Evolutionary conservation across 2,329 filamentous ascomycete species (phyloP).

Genomic region (Penicillium fuscoglaucum): DNA sequence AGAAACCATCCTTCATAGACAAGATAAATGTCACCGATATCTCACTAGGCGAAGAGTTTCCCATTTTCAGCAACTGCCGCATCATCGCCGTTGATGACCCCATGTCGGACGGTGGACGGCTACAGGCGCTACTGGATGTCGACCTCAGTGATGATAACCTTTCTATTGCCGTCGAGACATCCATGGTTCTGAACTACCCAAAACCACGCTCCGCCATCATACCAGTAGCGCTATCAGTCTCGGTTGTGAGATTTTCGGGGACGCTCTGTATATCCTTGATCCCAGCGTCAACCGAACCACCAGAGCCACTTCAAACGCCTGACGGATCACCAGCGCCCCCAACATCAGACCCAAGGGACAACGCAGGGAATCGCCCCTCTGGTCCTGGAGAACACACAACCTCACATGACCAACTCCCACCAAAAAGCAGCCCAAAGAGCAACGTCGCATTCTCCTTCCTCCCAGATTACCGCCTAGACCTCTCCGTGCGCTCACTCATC

Average conservation of each 20-base stretch:
- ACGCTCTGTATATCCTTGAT: slow-evolving; percentile 93
- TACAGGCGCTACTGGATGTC: slow-evolving; percentile 96
- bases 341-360: slow-evolving; percentile 17
- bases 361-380: background rate
- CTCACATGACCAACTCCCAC: slow-evolving; percentile 21
- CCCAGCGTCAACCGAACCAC: slow-evolving; percentile 56
- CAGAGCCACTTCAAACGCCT: slow-evolving; percentile 38
- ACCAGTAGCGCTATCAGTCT: slow-evolving; percentile 87
- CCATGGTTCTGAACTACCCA: slow-evolving; percentile 90
- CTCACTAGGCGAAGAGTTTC: slow-evolving; percentile 92
- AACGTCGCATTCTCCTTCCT: slow-evolving; percentile 91
- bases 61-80: slow-evolving; percentile 97
- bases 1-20: slow-evolving; percentile 88
- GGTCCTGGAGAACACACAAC: slow-evolving; percentile 12
- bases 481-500: slow-evolving; percentile 64
- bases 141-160: slow-evolving; percentile 90
- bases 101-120: slow-evolving; percentile 65
- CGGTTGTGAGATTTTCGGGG: slow-evolving; percentile 89
- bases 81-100: slow-evolving; percentile 75
- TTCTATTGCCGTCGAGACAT: slow-evolving; percentile 91
- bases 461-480: slow-evolving; percentile 63
- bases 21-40: slow-evolving; percentile 93
- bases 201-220: slow-evolving; percentile 85
- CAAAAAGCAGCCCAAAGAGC: slow-evolving; percentile 64
- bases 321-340: slow-evolving; percentile 34